Evolutionary conservation across 106 monocot genomes (phyloP).

Genomic region (Dioscorea dumetorum): DNA sequence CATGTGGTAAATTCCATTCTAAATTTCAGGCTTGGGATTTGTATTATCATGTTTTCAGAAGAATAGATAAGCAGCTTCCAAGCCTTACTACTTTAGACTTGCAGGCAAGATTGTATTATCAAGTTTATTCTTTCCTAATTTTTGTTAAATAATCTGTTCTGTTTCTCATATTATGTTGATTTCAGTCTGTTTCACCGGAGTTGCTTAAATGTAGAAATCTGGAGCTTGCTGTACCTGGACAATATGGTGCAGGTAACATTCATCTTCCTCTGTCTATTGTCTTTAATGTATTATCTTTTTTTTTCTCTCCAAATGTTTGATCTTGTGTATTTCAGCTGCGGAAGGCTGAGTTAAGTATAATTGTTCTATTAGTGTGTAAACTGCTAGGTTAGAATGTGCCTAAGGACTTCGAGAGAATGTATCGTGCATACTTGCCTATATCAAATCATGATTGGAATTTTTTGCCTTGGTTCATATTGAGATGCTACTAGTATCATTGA

Average conservation of each 20-base stretch:
- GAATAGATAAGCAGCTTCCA: conserved; percentile 97
- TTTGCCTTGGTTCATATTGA: too few species aligned
- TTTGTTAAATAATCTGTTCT: conserved; percentile 6
- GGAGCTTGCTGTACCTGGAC: conserved; percentile 98
- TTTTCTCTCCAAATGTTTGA: too few species aligned
- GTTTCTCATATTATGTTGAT: not conserved
- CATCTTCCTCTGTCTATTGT: too few species aligned
- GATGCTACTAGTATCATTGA: too few species aligned
- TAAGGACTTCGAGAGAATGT: too few species aligned
- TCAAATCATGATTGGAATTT: too few species aligned
- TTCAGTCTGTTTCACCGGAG: conserved; percentile 91
- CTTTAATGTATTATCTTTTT: too few species aligned
- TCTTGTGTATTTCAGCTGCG: too few species aligned
- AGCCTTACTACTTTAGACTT: conserved; percentile 93
- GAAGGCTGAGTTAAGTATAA: too few species aligned
- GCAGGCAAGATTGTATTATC: conserved; percentile 39
- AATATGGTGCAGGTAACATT: conserved; percentile 80
- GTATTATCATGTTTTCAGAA: conserved; percentile 98
- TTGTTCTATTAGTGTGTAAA: too few species aligned
- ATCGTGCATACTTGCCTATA: too few species aligned
- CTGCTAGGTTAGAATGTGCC: too few species aligned
- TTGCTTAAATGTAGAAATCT: conserved; percentile 86
- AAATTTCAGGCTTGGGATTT: conserved; percentile 92
- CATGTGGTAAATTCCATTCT: not conserved
- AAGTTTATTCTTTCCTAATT: not conserved